phyloP scores from a whole-genome alignment of 768 basidiomycete genomes.

The Tricholoma hemisulphureum region DNA sequence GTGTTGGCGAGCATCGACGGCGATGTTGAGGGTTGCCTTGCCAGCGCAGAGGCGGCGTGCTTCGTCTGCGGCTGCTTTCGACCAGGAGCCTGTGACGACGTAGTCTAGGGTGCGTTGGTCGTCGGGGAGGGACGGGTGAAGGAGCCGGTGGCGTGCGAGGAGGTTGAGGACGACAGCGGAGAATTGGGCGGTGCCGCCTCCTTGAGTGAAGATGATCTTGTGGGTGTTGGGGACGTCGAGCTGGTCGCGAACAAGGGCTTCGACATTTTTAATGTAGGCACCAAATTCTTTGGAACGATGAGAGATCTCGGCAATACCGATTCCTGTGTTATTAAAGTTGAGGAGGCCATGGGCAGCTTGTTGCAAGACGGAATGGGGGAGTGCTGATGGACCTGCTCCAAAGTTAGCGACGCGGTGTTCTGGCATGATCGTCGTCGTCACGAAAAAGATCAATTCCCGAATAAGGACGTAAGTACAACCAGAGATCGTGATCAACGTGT shows the following conservation, averaged over 20 bases:
- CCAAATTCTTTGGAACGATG: conserved; percentile 92
- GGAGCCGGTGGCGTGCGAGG: conserved; percentile 78
- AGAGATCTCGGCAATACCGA: conserved; percentile 94
- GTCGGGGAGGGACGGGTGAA: conserved; percentile 56
- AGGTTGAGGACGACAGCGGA: conserved; percentile 90
- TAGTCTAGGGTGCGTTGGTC: conserved; percentile 77
- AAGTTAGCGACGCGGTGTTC: conserved; percentile 75
- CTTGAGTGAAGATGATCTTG: conserved; percentile 88
- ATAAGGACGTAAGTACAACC: too few relatives aligned
- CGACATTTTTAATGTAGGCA: conserved; percentile 59
- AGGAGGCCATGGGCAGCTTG: conserved; percentile 84
- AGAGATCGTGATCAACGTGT: background rate
- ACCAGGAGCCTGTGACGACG: conserved; percentile 91
- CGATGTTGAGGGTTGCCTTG: conserved; percentile 54
- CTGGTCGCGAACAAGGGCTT: conserved; percentile 68
- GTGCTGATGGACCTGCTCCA: conserved; percentile 90
- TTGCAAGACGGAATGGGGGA: conserved; percentile 83
- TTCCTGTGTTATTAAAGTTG: conserved; percentile 87
- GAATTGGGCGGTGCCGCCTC: conserved; percentile 91
- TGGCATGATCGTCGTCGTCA: conserved; percentile 38
- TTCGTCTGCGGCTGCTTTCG: conserved; percentile 81
- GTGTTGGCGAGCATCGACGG: conserved; percentile 62
- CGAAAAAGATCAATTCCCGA: too few relatives aligned
- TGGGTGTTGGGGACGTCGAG: conserved; percentile 83
- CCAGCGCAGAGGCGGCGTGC: conserved; percentile 66